phyloP scores from a whole-genome alignment of 192 early-diverging fungal species.

The Umbelopsis ramanniana region DNA sequence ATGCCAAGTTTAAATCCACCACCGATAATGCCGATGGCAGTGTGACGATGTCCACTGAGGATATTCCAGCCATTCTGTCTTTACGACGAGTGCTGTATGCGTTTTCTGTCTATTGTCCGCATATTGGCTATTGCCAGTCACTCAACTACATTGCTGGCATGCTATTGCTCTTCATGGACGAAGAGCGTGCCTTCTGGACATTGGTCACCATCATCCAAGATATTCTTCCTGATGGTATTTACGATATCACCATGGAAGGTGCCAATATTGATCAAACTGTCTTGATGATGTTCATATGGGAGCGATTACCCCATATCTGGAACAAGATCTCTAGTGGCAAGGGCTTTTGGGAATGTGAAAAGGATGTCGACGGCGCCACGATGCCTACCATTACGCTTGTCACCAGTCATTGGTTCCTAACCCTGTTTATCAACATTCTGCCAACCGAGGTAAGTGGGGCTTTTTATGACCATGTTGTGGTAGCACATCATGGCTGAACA shows the following conservation, averaged over 20 bases:
- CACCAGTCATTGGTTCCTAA: slow-evolving; percentile 85
- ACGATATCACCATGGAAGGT: slow-evolving; percentile 75
- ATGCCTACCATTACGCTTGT: slow-evolving; percentile 75
- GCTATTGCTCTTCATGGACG: slow-evolving; percentile 71
- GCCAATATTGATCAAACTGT: slow-evolving; percentile 75
- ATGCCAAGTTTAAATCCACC: slow-evolving; percentile 68
- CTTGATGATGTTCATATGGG: slow-evolving; percentile 59
- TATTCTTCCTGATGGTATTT: slow-evolving; percentile 75
- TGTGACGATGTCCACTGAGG: slow-evolving; percentile 39
- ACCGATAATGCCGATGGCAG: slow-evolving; percentile 33
- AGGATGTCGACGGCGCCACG: slow-evolving; percentile 46
- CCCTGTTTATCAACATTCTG: slow-evolving; percentile 77
- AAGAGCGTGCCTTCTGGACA: slow-evolving; percentile 82
- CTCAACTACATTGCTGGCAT: slow-evolving; percentile 80
- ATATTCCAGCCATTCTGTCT: slow-evolving; percentile 55
- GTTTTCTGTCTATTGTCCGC: slow-evolving; percentile 70
- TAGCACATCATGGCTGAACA: background rate
- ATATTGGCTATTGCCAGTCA: slow-evolving; percentile 85
- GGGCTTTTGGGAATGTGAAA: slow-evolving; percentile 50
- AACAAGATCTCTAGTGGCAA: slow-evolving; percentile 45
- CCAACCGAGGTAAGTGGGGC: slow-evolving; percentile 60
- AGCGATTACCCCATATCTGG: slow-evolving; percentile 56
- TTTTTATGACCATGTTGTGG: background rate
- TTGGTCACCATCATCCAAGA: slow-evolving; percentile 75
- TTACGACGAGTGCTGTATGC: slow-evolving; percentile 72